These are phyloP conservation scores for Niebla homalea DNA, from an alignment of 495 filamentous ascomycete species.

Conservation along the genomic window DNA sequence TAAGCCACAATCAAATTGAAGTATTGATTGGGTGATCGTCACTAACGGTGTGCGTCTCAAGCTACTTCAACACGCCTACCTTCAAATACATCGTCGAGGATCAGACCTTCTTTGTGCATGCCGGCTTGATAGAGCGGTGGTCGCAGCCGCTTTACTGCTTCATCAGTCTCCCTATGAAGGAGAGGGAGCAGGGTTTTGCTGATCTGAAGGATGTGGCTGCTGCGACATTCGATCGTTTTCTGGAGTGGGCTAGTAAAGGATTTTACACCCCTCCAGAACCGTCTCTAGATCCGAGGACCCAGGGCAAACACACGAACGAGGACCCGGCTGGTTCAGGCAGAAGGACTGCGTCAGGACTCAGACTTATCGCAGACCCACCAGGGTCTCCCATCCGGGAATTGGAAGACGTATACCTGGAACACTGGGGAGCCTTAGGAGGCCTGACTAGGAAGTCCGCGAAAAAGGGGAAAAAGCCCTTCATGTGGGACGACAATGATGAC, in stretches of 20 bases:
- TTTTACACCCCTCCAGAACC: slow-evolving; percentile 5
- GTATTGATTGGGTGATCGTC: background rate
- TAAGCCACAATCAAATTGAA: no score
- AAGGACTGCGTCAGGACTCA: no score
- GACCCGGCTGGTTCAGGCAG: background rate
- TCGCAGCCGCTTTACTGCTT: slow-evolving; percentile 3
- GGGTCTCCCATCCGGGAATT: no score
- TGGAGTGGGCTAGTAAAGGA: slow-evolving; percentile 10
- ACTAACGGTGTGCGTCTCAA: background rate
- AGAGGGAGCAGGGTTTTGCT: slow-evolving; percentile 5
- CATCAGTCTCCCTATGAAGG: slow-evolving; percentile 7
- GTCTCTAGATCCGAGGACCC: slow-evolving; percentile 7
- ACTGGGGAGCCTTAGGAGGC: background rate
- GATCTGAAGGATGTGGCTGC: slow-evolving; percentile 5
- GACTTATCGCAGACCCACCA: background rate
- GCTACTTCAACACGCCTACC: slow-evolving; percentile 3
- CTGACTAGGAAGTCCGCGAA: background rate
- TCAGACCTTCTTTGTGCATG: slow-evolving; percentile 5
- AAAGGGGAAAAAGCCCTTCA: background rate
- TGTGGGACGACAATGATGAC: background rate
- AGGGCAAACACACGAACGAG: background rate
- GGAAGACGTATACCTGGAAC: no score
- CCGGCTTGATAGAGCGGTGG: background rate
- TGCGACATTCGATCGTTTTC: slow-evolving; percentile 7
- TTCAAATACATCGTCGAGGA: slow-evolving; percentile 10